Evolutionary conservation across 805 yeast genomes (phyloP), one percentile per base, ranked within the genome.

Genomic region (Suhomyces canberraensis): DNA sequence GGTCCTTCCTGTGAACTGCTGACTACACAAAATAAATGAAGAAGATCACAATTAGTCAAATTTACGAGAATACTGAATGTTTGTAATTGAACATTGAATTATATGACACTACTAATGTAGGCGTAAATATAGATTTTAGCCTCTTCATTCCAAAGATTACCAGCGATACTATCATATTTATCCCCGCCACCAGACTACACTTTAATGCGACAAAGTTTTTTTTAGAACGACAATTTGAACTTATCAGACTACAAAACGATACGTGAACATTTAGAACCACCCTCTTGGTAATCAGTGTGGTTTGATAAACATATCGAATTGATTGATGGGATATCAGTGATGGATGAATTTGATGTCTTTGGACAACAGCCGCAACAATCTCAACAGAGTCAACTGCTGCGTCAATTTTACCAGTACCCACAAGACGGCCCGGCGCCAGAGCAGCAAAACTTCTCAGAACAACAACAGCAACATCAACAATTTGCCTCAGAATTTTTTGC

Each of bases 291-390:
- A n/a, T n/a, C n/a, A n/a, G n/a, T n/a, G n/a, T n/a, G n/a, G n/a
- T n/a, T n/a, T n/a, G n/a, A n/a, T n/a, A n/a, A n/a, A n/a, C n/a
- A n/a, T n/a, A n/a, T n/a, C n/a, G n/a, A n/a, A 20, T 15, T 18
- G 34, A 16, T 24, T 22, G 11, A 31, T 31, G 34, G 16, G 14
- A 22, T 16, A n/a, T 17, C 13, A 16, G 29, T 16, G 35, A 32
- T 32, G 35, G 29, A 32, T 16, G 35, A 16, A 24, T 32, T 32
- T 16, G 35, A 32, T 17, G 29, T 32, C 17, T 32, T 32, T 25
- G 35, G 29, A n/a, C 17, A 25, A 29, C 36, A 26, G 19, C 21
- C 16, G 16, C 21, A 19, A 9, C 36, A 25, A 7, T n/a, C 17
- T 14, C 17, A 24, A 5, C 9, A 24, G 14, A 13, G 13, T 24